Percentiles rank a stretch among this genome's conserved stretches.
These are phyloP conservation scores for Fraxinus floribunda DNA, from an alignment of 305 asterid species.

Conservation along the genomic window DNA sequence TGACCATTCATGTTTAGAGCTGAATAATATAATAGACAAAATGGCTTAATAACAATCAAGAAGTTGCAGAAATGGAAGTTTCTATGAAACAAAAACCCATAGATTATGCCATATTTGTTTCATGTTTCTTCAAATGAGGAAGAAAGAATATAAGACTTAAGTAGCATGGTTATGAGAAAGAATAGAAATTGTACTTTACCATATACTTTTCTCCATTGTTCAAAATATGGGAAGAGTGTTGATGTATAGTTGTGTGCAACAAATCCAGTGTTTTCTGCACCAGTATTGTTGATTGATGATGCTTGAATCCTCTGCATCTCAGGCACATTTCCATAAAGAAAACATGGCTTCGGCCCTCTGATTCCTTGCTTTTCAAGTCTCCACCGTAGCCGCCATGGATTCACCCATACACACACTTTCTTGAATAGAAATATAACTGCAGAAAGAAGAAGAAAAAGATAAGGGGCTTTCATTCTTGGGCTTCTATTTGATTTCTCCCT, in stretches of 20 bases:
- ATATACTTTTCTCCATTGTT: conserved; percentile 71
- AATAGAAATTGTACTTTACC: conserved; percentile 34
- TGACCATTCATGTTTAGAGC: neutral
- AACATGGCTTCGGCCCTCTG: conserved; percentile 60
- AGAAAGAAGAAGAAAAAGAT: conserved; percentile 6
- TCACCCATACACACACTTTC: conserved; percentile 33
- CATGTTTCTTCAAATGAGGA: neutral
- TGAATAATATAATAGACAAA: neutral
- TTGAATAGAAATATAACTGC: neutral
- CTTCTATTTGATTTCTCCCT: conserved; percentile 4
- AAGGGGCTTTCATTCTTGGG: conserved; percentile 32
- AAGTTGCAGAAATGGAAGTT: neutral
- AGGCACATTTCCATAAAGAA: conserved; percentile 53
- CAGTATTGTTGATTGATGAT: conserved; percentile 17
- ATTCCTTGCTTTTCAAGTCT: conserved; percentile 67
- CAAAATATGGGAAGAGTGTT: conserved; percentile 82
- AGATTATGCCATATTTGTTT: neutral
- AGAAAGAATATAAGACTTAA: neutral
- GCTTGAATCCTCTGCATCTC: conserved; percentile 78
- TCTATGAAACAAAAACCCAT: neutral
- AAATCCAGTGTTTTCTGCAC: conserved; percentile 35
- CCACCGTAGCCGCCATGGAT: conserved; percentile 40
- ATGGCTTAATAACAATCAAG: neutral
- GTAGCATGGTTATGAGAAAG: neutral
- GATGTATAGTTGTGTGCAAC: conserved; percentile 81